Evolutionary conservation across 2,329 filamentous ascomycete species (phyloP), one percentile per base, ranked within the genome.

Genomic region (Colletotrichum ledebouriae): DNA sequence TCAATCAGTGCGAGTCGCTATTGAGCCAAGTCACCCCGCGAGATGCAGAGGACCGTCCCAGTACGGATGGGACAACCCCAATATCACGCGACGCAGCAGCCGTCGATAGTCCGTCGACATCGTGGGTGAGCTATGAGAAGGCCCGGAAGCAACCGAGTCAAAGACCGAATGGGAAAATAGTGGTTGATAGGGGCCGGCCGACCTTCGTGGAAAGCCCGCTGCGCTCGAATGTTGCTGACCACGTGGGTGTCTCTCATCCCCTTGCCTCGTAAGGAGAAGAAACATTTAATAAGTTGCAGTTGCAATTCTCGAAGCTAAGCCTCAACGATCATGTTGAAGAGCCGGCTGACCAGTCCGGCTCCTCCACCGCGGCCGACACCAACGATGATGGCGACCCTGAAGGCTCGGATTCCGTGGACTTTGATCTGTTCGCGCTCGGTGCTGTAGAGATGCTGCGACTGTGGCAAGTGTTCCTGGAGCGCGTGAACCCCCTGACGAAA

Each of bases 401-500:
- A 6, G 25, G 34, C 15, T 42, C 29, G 2, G 47, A 52, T 17
- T 50, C 59, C 25, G 63, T 63, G 59, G 63, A 67, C 37, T 67
- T 67, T 63, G 63, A 67, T 1, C 12, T 63, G 13, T 6, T 63
- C 11, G 63, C 70, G 2, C 29, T 61, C 12, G 62, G 57, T 5
- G 55, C 62, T 6, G 61, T 66, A 1, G 17, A 46, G 3, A 33
- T 42, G n/a, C 53, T 92, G 72, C 85, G 85, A 57, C 82, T 94
- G 5, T 95, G 92, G 92, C 90, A 93, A 75, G 82, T 88, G 6
- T 94, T 90, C 71, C 80, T 94, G 3, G 89, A 92, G 57, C 89
- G 92, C 67, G 89, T 94, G 61, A 91, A 94, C 72, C 91, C 92
- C 0, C 76, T 93, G 55, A 87, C 89, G 71, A 94, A 94, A 75